These are phyloP conservation scores for Drosera spatulata DNA, from an alignment of 179 eudicot genomes.

Conservation along the genomic window DNA sequence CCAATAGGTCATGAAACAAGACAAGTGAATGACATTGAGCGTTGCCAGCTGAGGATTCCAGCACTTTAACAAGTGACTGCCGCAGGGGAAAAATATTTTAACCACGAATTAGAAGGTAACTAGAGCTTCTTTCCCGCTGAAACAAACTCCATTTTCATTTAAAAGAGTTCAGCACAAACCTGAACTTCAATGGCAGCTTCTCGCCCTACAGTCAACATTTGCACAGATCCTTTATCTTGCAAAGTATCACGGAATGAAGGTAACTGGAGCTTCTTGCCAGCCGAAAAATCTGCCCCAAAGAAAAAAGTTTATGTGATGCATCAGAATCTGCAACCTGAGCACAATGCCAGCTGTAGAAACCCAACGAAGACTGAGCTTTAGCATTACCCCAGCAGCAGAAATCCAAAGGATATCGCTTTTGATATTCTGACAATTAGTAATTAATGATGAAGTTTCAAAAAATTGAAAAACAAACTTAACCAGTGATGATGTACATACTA, in stretches of 20 bases:
- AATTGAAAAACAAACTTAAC: constrained; percentile 20
- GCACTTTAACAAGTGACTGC: constrained; percentile 71
- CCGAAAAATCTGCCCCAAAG: constrained; percentile 86
- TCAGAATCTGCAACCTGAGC: constrained; percentile 48
- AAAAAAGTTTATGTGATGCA: constrained; percentile 51
- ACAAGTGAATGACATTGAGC: constrained; percentile 57
- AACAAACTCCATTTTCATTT: background rate
- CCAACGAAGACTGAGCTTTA: constrained; percentile 63
- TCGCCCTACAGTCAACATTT: constrained; percentile 89
- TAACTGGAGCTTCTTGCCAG: constrained; percentile 69
- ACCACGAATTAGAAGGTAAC: background rate
- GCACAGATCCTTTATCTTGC: constrained; percentile 84
- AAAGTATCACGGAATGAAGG: constrained; percentile 87
- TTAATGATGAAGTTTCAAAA: constrained; percentile 43
- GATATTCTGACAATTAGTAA: constrained; percentile 94
- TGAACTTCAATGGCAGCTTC: constrained; percentile 97
- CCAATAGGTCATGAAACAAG: constrained; percentile 87
- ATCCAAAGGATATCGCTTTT: constrained; percentile 84
- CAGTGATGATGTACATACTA: background rate
- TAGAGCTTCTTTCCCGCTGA: background rate
- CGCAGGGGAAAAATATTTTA: constrained; percentile 1
- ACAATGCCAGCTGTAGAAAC: constrained; percentile 56
- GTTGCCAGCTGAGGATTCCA: constrained; percentile 65
- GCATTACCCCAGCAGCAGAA: constrained; percentile 99
- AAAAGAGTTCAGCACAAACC: constrained; percentile 30